Conservation (phyloP, 2,329 filamentous ascomycete species). For the Myriosclerotinia curreyana region DNA sequence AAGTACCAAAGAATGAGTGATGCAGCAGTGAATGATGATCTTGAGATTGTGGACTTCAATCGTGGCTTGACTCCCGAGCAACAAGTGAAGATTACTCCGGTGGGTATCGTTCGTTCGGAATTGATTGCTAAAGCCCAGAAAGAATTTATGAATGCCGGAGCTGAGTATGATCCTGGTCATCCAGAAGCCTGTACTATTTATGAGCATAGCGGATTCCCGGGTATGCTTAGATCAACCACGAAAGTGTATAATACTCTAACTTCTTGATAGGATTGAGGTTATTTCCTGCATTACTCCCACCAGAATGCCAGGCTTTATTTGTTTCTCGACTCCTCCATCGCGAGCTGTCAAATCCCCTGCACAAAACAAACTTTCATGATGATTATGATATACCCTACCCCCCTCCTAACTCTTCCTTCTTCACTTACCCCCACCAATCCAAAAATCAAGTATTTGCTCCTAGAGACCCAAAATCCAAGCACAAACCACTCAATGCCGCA, state of each 20-base stretch:
- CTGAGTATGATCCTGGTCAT: conserved; percentile 6
- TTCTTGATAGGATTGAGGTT: conserved; percentile 54
- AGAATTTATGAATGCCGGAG: conserved; percentile 24
- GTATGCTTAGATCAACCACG: conserved; percentile 22
- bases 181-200: conserved; percentile 34
- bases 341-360: conserved; percentile 68
- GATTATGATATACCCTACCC: conserved; percentile 70
- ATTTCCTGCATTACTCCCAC: conserved; percentile 70
- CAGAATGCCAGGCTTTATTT: conserved; percentile 64
- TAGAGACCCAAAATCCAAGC: conserved; percentile 54
- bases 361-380: conserved; percentile 84
- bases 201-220: conserved; percentile 38
- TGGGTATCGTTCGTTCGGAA: conserved; percentile 30
- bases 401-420: conserved; percentile 45
- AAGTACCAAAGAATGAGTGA: conserved; percentile 38
- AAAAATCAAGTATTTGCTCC: conserved; percentile 64
- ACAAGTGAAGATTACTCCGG: conserved; percentile 30
- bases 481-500: conserved; percentile 68
- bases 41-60: conserved; percentile 36
- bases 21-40: conserved; percentile 30
- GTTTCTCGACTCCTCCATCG: conserved; percentile 73
- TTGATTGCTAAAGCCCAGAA: conserved; percentile 30
- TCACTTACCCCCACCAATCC: conserved; percentile 49
- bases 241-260: not conserved
- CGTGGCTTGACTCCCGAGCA: conserved; percentile 36